A percentile compares a stretch with the other conserved stretches of the same genome.
phyloP scores from a whole-genome alignment of 78 protist genomes.

The Planoprotostelium fungivorum region DNA sequence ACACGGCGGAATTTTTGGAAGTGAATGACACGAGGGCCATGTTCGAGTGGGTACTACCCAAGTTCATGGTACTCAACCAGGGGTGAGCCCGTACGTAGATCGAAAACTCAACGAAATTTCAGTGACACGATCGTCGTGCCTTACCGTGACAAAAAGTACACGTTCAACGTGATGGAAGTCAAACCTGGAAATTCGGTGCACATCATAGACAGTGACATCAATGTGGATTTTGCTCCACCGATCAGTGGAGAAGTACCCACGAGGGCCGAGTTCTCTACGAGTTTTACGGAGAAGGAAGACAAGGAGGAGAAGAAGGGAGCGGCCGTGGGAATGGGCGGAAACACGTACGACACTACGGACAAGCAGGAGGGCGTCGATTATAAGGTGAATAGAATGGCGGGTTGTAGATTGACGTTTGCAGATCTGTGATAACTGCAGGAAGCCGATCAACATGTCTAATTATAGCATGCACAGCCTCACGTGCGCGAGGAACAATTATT shows the following conservation, averaged over 20 bases:
- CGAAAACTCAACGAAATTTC: conserved; percentile 46
- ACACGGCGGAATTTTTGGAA: conserved; percentile 67
- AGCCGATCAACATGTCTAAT: background rate
- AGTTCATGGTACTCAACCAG: background rate
- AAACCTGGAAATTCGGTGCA: conserved; percentile 61
- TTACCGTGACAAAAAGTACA: conserved; percentile 63
- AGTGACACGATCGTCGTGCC: conserved; percentile 66
- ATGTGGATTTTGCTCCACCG: conserved; percentile 86
- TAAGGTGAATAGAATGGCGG: background rate
- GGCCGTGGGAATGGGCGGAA: no score
- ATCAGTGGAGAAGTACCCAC: background rate
- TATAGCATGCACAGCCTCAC: background rate
- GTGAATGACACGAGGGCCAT: conserved; percentile 79
- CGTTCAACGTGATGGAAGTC: conserved; percentile 53
- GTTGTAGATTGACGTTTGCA: background rate
- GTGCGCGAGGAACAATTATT: background rate
- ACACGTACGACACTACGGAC: background rate
- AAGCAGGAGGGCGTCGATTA: background rate
- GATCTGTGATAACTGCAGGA: background rate
- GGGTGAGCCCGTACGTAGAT: conserved; percentile 51
- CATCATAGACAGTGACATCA: conserved; percentile 79
- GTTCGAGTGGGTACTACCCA: conserved; percentile 7
- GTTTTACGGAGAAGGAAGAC: no score
- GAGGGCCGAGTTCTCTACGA: no score
- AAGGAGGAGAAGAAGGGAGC: no score